Conservation (phyloP, 2,329 filamentous ascomycete genomes). For the Bipolaris zeicola region DNA sequence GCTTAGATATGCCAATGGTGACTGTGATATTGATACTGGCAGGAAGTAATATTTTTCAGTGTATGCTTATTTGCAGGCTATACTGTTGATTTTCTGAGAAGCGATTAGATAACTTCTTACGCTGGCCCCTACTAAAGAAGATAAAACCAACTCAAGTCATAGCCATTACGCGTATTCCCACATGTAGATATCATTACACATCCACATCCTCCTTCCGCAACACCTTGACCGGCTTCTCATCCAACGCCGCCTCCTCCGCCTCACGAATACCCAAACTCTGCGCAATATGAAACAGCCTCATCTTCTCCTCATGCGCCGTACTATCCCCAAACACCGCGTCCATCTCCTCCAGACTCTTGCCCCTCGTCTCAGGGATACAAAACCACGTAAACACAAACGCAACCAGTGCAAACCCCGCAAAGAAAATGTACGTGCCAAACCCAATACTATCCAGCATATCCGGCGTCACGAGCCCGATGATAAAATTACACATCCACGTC, state of each 20-base stretch:
- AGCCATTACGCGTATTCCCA: neutral
- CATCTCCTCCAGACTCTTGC: slow-evolving; percentile 76
- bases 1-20: too few species aligned
- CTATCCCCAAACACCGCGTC: slow-evolving; percentile 86
- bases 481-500: slow-evolving; percentile 83
- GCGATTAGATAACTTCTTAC: too few species aligned
- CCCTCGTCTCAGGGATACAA: slow-evolving; percentile 74
- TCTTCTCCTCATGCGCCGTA: slow-evolving; percentile 61
- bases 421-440: slow-evolving; percentile 57
- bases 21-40: too few species aligned
- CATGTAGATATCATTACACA: neutral
- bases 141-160: too few species aligned
- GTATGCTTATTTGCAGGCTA: too few species aligned
- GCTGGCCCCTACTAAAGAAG: too few species aligned
- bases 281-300: slow-evolving; percentile 26
- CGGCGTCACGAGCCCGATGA: slow-evolving; percentile 68
- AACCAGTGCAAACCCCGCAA: slow-evolving; percentile 56
- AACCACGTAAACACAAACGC: slow-evolving; percentile 57
- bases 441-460: slow-evolving; percentile 71
- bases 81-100: too few species aligned
- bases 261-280: slow-evolving; percentile 25
- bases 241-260: slow-evolving; percentile 17
- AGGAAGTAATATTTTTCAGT: too few species aligned
- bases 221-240: slow-evolving; percentile 16
- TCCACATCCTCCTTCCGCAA: slow-evolving; percentile 1